Base-by-base conservation (phyloP, 306 rosid genomes). In the Corylus americana region DNA sequence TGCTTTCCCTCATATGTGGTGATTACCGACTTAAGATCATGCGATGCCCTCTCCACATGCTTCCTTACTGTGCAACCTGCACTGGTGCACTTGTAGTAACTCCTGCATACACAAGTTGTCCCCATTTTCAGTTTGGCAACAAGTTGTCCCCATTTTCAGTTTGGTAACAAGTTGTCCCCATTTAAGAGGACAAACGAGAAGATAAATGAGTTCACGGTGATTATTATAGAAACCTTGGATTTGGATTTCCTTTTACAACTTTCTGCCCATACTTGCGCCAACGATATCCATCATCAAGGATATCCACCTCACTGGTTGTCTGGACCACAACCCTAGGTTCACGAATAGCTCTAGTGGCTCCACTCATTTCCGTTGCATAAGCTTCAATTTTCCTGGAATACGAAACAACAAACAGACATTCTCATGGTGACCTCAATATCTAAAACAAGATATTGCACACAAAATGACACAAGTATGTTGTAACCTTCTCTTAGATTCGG, bases 301-400 rank as follows among this genome's bases (percentile, higher is more conserved):
- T 93, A 84, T 95, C 99, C 35, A 95, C 98, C 86, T 92, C 99
- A 18, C 98, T 95, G 77, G 99, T 95, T 42, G 99, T 95, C 85
- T 95, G 99, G 74, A 95, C 99, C 37, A 95, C 99, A 70, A 95
- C 99, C 88, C 99, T 88, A 58, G 99, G 99, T 86, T 95, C 99
- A 2, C 97, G 94, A 51, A 95, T 91, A 61, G 98, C 98, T 89
- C 99, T 91, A 51, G 98, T 87, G 78, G 99, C 98, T 78, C 99
- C 99, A 77, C 98, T 91, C 97, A 91, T 81, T 77, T 95, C 98
- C 8, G 93, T 79, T 76, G 92, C 93, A 88, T 84, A 91, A 37
- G 92, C 90, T 83, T 95, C 99, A 37, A 92, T 86, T 86, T 91
- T 95, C 95, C 98, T 95, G 88, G 77, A 75, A 87, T 78, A 83